Conservation (phyloP, 345 rosid species). For the Eucalyptus cloeziana region DNA sequence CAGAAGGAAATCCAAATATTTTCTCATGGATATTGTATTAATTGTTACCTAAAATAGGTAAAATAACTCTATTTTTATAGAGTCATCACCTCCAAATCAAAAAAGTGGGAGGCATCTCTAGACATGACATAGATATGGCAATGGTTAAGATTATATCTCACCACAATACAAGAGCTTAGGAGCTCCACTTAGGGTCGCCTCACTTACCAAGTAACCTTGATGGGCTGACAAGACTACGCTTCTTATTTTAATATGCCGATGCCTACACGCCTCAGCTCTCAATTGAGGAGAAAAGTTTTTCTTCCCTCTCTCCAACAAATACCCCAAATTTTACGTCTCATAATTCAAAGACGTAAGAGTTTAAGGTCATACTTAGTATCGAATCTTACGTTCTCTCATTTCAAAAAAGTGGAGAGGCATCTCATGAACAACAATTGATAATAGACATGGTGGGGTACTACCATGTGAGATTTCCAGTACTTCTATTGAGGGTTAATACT, state of each 20-base stretch:
- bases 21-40: too few species aligned
- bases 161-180: accelerated
- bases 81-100: too few species aligned
- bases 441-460: neutral
- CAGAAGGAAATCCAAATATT: too few species aligned
- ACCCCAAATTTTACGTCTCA: accelerated
- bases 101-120: neutral
- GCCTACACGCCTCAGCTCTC: accelerated
- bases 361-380: accelerated
- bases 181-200: accelerated
- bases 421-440: neutral
- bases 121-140: accelerated
- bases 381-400: accelerated
- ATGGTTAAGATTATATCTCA: accelerated
- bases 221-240: accelerated
- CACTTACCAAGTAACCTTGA: accelerated
- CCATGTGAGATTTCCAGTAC: neutral
- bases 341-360: accelerated
- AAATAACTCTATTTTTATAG: too few species aligned
- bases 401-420: neutral
- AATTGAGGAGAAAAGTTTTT: too few species aligned
- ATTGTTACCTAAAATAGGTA: too few species aligned
- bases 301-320: accelerated
- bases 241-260: accelerated
- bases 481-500: neutral